These are phyloP conservation scores for Jackrogersella multiformis DNA, from an alignment of 495 filamentous ascomycete species.

Conservation along the genomic window DNA sequence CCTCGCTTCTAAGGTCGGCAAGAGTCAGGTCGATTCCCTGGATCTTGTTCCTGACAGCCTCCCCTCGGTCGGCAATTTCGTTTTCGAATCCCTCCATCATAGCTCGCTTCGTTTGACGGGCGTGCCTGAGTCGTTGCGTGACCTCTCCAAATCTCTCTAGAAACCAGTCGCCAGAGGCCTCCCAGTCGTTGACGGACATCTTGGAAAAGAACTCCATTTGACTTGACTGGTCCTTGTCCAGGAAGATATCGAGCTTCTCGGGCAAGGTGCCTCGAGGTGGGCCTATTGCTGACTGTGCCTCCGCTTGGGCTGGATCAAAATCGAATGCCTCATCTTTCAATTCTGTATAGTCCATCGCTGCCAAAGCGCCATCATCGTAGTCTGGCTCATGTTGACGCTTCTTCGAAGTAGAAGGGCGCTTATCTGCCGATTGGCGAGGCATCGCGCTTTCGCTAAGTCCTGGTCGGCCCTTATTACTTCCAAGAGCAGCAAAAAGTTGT, in stretches of 20 bases:
- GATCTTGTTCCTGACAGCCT: conserved; percentile 63
- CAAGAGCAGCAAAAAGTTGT: conserved; percentile 35
- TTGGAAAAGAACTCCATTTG: conserved; percentile 71
- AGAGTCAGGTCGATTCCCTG: conserved; percentile 63
- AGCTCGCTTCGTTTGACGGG: conserved; percentile 71
- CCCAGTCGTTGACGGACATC: conserved; percentile 78
- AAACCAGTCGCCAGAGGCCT: conserved; percentile 83
- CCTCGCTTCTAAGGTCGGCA: conserved; percentile 62
- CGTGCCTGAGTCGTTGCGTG: conserved; percentile 68
- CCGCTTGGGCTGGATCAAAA: conserved; percentile 57
- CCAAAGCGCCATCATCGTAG: conserved; percentile 62
- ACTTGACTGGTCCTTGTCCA: conserved; percentile 50
- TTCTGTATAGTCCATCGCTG: conserved; percentile 62
- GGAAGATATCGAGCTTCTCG: conserved; percentile 57
- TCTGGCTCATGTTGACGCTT: conserved; percentile 58
- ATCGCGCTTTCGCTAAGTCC: conserved; percentile 49
- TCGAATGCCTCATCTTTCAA: conserved; percentile 66
- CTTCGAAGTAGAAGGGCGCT: conserved; percentile 39
- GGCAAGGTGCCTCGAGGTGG: conserved; percentile 49
- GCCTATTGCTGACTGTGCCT: conserved; percentile 42
- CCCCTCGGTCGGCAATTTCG: conserved; percentile 64
- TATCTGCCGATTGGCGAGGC: conserved; percentile 39
- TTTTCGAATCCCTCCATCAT: conserved; percentile 73
- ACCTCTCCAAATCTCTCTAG: conserved; percentile 72
- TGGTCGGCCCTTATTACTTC: conserved; percentile 21